Evolutionary conservation across 2,329 filamentous ascomycete species (phyloP).

Genomic region (Exophiala phaeomuriformis): DNA sequence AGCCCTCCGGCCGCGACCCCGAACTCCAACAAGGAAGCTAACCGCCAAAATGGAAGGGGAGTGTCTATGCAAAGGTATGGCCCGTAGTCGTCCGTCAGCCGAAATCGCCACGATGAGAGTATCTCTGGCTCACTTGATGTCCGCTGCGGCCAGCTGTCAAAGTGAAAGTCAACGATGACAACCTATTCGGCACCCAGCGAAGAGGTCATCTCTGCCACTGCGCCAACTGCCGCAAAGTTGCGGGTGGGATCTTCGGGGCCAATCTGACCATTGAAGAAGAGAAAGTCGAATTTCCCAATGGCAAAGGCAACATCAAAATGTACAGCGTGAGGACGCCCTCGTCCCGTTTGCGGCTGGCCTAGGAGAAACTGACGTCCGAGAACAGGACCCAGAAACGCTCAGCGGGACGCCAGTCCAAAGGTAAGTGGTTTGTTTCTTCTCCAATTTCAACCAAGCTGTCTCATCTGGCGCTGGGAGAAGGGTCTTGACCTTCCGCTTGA

Average conservation of each 20-base stretch:
- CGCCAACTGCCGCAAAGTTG: constrained; percentile 45
- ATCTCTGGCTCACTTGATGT: neutral
- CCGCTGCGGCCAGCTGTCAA: constrained; percentile 31
- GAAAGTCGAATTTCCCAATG: constrained; percentile 42
- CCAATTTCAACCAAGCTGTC: too few species aligned
- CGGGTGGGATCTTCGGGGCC: constrained; percentile 34
- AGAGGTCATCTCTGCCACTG: constrained; percentile 47
- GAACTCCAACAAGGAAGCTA: neutral
- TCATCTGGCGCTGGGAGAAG: too few species aligned
- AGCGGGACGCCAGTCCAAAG: constrained; percentile 41
- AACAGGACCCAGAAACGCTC: constrained; percentile 37
- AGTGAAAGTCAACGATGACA: constrained; percentile 43
- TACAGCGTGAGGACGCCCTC: constrained; percentile 31
- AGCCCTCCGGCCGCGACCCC: neutral
- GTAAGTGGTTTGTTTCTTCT: neutral
- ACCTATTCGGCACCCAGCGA: constrained; percentile 39
- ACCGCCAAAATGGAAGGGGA: constrained; percentile 19
- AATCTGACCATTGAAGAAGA: constrained; percentile 32
- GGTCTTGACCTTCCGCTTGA: too few species aligned
- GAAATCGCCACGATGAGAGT: neutral
- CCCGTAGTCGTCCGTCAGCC: neutral
- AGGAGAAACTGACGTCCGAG: neutral
- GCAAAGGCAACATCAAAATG: constrained; percentile 39
- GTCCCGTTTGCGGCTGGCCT: neutral
- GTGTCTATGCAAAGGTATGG: constrained; percentile 22